phyloP scores from a whole-genome alignment of 208 protist species.

The Trypanosoma avium region DNA sequence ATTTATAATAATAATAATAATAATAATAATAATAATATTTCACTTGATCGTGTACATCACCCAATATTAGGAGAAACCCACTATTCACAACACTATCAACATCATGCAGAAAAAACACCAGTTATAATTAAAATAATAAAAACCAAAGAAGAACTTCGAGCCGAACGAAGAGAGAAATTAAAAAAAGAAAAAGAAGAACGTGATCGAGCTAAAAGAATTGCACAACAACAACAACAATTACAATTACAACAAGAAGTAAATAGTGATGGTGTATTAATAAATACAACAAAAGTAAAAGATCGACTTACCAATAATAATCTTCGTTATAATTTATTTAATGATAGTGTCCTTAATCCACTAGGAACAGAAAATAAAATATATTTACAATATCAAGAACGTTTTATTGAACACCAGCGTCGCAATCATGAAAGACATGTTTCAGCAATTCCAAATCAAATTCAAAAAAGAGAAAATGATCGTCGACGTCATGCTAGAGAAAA shows the following conservation, averaged over 20 bases:
- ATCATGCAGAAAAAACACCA: constrained; percentile 23
- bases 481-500: constrained; percentile 55
- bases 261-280: not conserved
- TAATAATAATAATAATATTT: too few relatives aligned
- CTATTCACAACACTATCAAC: constrained; percentile 54
- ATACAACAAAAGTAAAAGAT: constrained; percentile 29
- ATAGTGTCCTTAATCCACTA: constrained; percentile 73
- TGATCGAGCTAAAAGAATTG: constrained; percentile 32
- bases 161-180: constrained; percentile 58
- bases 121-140: constrained; percentile 39
- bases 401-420: constrained; percentile 68
- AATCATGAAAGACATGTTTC: constrained; percentile 82
- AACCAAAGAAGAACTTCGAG: constrained; percentile 64
- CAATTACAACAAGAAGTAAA: not conserved
- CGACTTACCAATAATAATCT: constrained; percentile 67
- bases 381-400: constrained; percentile 74
- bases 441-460: constrained; percentile 71
- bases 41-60: constrained; percentile 54
- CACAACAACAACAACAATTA: not conserved
- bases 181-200: constrained; percentile 49
- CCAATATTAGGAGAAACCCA: constrained; percentile 54
- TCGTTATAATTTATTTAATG: constrained; percentile 51
- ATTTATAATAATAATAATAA: constrained; percentile 18
- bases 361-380: constrained; percentile 61
- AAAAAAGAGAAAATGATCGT: constrained; percentile 56